Base-by-base conservation (phyloP, 768 basidiomycete genomes). In the Psilocybe tampanensis region DNA sequence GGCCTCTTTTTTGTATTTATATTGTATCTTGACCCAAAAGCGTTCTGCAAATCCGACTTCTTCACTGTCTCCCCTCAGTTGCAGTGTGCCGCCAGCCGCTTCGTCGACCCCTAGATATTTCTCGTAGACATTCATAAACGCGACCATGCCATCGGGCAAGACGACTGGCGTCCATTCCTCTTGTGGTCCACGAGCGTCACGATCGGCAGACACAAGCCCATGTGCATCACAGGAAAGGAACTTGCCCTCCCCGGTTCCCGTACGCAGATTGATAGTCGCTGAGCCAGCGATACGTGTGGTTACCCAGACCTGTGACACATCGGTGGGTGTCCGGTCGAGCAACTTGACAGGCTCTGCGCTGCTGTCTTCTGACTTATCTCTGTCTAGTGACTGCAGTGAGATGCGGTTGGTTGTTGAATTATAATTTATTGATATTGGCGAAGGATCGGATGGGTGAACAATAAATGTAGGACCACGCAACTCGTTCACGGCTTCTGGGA, bases 131-230 rank as follows among this genome's bases (percentile, higher is more conserved):
- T 88, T 94, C 85, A 87, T 86, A 68, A 95, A 89, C 7, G 91
- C 89, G 47, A 90, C 85, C 88, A 94, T 92, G 41, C 91, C 92
- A 59, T 90, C 91, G 9, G 90, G 85, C 21, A 92, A 72, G 54
- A 94, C 76, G 22, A 93, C 82, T 15, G 94, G 89, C 2, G 89
- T 90, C 92, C 94, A 97, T 71, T 95, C 94, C 71, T 97, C 94
- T 71, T 96, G 92, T 3, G 92, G 90, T 1, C 94, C 95, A 29
- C 94, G 83, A 23, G 94, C 94, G 66, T 97, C 94, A 44, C 91
- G 79, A 67, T 92, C 89, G 43, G 90, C 88, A 60, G 88, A 84
- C 13, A 96, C 88, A 18, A 94, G 76, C 7, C 94, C 94, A 64
- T 92, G 86, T 59, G 86, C 80, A 74, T 95, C 92, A 72, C 89